These are phyloP conservation scores for Artomyces pyxidatus DNA, from an alignment of 768 basidiomycete genomes.

Conservation along the genomic window DNA sequence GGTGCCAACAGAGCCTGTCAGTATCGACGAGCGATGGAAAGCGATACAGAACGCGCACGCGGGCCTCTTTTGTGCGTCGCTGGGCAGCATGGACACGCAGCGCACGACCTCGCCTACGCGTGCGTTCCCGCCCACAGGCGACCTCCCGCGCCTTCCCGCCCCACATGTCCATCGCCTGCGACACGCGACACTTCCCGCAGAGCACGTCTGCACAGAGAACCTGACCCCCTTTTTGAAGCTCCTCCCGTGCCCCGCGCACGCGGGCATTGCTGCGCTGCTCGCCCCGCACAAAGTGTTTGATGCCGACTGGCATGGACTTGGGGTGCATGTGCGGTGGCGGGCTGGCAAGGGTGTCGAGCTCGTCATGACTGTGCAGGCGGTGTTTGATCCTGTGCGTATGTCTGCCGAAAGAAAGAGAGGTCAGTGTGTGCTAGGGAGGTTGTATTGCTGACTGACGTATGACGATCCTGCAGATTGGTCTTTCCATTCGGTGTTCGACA, in stretches of 20 bases:
- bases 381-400: conserved; percentile 67
- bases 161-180: conserved; percentile 44
- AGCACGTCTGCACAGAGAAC: conserved; percentile 95
- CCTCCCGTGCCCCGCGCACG: conserved; percentile 83
- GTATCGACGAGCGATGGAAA: conserved; percentile 73
- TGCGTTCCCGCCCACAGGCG: conserved; percentile 56
- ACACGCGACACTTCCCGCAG: conserved; percentile 72
- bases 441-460: conserved; percentile 9
- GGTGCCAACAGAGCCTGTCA: conserved; percentile 20
- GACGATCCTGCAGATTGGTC: conserved; percentile 55
- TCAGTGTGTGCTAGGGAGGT: conserved; percentile 19
- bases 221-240: conserved; percentile 93
- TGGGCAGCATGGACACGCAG: conserved; percentile 68
- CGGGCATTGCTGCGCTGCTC: conserved; percentile 76
- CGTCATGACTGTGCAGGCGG: conserved; percentile 61
- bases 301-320: conserved; percentile 87
- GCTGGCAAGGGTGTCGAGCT: conserved; percentile 48
- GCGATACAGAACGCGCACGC: conserved; percentile 84
- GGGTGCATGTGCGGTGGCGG: conserved; percentile 65
- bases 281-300: conserved; percentile 85
- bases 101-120: conserved; percentile 61
- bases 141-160: conserved; percentile 37
- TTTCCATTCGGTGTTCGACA: conserved; percentile 58
- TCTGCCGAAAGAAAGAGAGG: conserved; percentile 47
- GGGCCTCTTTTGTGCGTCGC: conserved; percentile 90